Evolutionary conservation across 768 basidiomycete genomes (phyloP).

Genomic region (Podaxis carcinomalis): DNA sequence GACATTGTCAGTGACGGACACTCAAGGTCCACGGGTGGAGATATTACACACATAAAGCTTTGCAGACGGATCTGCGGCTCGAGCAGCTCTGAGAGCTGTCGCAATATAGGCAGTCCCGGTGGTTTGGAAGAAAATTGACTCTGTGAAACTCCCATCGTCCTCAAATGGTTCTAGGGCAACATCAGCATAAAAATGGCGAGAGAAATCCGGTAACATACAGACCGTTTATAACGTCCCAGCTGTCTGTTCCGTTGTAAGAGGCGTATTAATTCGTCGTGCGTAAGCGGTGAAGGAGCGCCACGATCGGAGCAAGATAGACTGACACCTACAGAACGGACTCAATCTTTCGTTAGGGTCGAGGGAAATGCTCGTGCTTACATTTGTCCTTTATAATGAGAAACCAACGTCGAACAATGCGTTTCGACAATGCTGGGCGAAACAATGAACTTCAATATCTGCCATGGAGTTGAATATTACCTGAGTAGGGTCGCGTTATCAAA

Average conservation of each 20-base stretch:
- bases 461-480: neutral
- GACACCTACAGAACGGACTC: conserved; percentile 11
- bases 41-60: conserved; percentile 45
- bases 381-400: conserved; percentile 49
- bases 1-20: neutral
- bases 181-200: neutral
- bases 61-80: conserved; percentile 49
- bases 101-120: conserved; percentile 43
- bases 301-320: neutral
- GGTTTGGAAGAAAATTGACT: conserved; percentile 51
- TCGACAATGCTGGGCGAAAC: conserved; percentile 29
- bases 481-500: conserved; percentile 37
- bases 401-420: conserved; percentile 39
- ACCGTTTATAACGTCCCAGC: conserved; percentile 54
- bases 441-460: neutral
- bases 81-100: conserved; percentile 46
- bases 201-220: neutral
- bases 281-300: neutral
- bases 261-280: neutral
- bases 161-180: conserved; percentile 44
- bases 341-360: neutral
- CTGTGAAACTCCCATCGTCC: conserved; percentile 54
- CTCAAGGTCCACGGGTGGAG: neutral
- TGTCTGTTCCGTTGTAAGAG: conserved; percentile 21
- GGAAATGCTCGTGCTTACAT: conserved; percentile 26